A percentile compares a stretch with the other conserved stretches of the same genome.
These are phyloP conservation scores for Urtica urens DNA, from an alignment of 306 rosid genomes.

Conservation along the genomic window DNA sequence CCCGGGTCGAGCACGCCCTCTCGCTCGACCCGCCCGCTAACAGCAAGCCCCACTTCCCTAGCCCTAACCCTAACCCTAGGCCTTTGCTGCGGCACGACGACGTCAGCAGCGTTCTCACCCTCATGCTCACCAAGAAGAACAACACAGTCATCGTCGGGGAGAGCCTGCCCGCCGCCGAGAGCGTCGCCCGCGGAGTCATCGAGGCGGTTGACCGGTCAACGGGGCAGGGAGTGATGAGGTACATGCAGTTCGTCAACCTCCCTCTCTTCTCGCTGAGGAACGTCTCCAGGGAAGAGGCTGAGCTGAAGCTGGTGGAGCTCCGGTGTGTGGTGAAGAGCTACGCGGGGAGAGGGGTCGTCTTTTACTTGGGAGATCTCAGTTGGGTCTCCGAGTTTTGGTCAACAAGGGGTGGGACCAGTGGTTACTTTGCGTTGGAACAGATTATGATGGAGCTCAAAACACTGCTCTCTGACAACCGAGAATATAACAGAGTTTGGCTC, in stretches of 20 bases:
- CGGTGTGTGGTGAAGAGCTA: slow-evolving; percentile 51
- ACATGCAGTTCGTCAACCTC: slow-evolving; percentile 49
- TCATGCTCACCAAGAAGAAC: slow-evolving; percentile 41
- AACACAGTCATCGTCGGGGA: slow-evolving; percentile 65
- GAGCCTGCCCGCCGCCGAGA: slow-evolving; percentile 19
- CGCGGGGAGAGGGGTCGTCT: slow-evolving; percentile 58
- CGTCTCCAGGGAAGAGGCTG: slow-evolving; percentile 50
- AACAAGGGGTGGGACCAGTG: slow-evolving; percentile 6
- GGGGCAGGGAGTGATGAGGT: slow-evolving; percentile 30
- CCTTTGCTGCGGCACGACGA: slow-evolving; percentile 31
- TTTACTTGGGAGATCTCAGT: slow-evolving; percentile 66
- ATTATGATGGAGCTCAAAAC: slow-evolving; percentile 62
- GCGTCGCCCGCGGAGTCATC: slow-evolving; percentile 42
- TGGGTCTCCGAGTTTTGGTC: slow-evolving; percentile 80
- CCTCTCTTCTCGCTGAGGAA: slow-evolving; percentile 49
- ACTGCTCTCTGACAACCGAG: slow-evolving; percentile 34
- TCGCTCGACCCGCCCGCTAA: slow-evolving; percentile 25
- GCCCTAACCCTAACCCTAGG: slow-evolving; percentile 13
- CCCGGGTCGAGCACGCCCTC: slow-evolving; percentile 53
- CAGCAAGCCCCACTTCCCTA: too few species aligned
- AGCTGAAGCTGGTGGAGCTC: slow-evolving; percentile 51
- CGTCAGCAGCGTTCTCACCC: slow-evolving; percentile 43
- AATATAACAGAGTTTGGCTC: slow-evolving; percentile 53
- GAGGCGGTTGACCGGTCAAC: slow-evolving; percentile 51
- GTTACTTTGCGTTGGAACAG: slow-evolving; percentile 45